Base-by-base conservation (phyloP, 495 filamentous ascomycete species). In the Usnea hakonensis region DNA sequence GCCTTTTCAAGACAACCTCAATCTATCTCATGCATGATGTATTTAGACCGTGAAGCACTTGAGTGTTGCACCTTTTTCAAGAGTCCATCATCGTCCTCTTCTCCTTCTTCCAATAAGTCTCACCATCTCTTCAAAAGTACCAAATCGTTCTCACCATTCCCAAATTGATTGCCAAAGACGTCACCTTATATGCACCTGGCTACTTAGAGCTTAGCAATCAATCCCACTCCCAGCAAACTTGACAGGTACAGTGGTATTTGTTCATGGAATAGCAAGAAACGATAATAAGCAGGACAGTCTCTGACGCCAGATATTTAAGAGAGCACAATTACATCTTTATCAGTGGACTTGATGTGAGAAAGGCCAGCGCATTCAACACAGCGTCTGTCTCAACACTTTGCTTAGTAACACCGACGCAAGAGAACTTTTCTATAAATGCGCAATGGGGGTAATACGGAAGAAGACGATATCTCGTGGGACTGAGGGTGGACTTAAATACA, bases 361-460 rank as follows among this genome's bases (percentile, higher is more conserved):
- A 50, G 26, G 23, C 21, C 46, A 5, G 10, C 46, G 46, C 46
- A 26, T 30, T 23, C 46, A 17, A 17, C n/a, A 30, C 44, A 5
- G 46, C 11, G 13, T 9, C 23, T 50, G 13, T 35, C 9, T 33
- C 30, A 8, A 23, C 30, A 55, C 30, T 19, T 5, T 35, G 30
- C 6, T 7, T 11, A 33, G 16, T 38, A 33, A 37, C 11, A 35
- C 21, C 53, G 6, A 35, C 23, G 53, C 7, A 37, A 21, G 30
- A 7, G 30, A 30, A 54, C 13, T 19, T 41, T n/a, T 17, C 46
- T 13, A 36, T 13, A 60, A 48, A 6, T 38, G 14, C 9, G 46
- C 58, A 14, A 97, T 97, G 93, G 93, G 92, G 70, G 88, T 96
- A 72, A 96, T 97, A 76, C 87, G 91, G 71, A 96, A 96, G 81